A percentile compares a stretch with the other conserved stretches of the same genome.
Evolutionary conservation across 106 monocot species (phyloP).

Genomic region (Agapanthus africanus): DNA sequence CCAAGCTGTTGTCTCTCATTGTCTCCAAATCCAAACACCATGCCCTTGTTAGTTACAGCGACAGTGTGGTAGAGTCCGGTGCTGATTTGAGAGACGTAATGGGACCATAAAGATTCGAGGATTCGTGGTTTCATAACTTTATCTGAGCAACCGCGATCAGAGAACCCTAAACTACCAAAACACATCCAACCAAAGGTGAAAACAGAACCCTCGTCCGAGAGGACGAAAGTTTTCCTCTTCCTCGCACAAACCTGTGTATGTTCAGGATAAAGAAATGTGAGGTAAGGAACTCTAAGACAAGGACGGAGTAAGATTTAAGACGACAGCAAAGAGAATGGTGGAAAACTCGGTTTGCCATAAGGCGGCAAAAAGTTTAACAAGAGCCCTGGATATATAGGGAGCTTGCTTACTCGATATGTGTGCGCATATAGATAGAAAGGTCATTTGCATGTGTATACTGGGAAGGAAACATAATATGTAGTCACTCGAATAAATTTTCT

Average conservation of each 20-base stretch:
- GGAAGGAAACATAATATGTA: too few relatives aligned
- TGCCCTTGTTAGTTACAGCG: constrained; percentile 64
- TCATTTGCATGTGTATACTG: not conserved
- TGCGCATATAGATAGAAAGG: not conserved
- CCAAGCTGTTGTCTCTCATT: constrained; percentile 90
- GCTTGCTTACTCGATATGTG: too few relatives aligned
- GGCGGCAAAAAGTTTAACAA: not conserved
- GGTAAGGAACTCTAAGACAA: not conserved
- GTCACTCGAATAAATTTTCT: too few relatives aligned
- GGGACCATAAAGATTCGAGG: constrained; percentile 52
- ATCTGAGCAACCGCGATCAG: constrained; percentile 72
- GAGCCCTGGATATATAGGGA: too few relatives aligned
- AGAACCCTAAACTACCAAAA: constrained; percentile 85
- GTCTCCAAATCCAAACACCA: constrained; percentile 86
- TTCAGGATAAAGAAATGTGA: not conserved
- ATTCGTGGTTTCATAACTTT: constrained; percentile 76
- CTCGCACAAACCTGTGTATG: constrained; percentile 84
- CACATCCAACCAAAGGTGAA: constrained; percentile 94
- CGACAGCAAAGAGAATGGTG: not conserved
- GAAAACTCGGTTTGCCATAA: not conserved
- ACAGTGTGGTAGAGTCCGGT: constrained; percentile 94
- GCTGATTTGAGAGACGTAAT: constrained; percentile 73
- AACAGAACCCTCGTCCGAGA: constrained; percentile 73
- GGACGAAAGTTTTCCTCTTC: constrained; percentile 92
- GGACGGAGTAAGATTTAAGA: not conserved